Evolutionary conservation across 23 red algal genomes (phyloP).

Genomic region (Porphyridium purpureum): DNA sequence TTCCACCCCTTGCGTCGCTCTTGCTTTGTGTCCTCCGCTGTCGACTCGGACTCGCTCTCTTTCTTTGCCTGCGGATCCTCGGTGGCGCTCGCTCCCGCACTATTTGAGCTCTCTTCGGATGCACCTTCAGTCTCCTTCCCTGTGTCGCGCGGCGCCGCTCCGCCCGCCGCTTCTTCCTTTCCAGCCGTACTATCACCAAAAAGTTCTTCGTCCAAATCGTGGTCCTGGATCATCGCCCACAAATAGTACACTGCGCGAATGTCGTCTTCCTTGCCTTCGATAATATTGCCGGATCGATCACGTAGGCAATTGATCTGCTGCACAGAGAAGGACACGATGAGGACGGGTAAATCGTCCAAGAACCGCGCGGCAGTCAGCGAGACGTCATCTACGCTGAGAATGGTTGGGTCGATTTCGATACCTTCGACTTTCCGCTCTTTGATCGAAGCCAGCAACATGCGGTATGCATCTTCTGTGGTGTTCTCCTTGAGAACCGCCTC

Average conservation of each 20-base stretch:
- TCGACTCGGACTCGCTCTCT: neutral
- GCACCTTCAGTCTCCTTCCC: neutral
- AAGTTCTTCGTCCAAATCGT: constrained; percentile 1
- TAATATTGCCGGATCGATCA: constrained; percentile 29
- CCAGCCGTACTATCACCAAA: neutral
- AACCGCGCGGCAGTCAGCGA: constrained; percentile 64
- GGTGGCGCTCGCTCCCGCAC: constrained; percentile 1
- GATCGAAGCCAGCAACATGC: constrained; percentile 65
- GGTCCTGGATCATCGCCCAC: constrained; percentile 9
- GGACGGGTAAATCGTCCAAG: constrained; percentile 65
- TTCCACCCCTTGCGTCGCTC: constrained; percentile 33
- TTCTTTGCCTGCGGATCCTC: neutral
- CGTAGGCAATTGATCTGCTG: constrained; percentile 96
- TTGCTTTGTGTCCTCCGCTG: neutral
- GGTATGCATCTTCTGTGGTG: constrained; percentile 72
- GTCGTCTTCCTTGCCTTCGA: constrained; percentile 84
- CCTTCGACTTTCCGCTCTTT: constrained; percentile 47
- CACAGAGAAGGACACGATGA: constrained; percentile 89
- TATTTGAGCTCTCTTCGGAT: constrained; percentile 2
- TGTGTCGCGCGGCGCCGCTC: neutral
- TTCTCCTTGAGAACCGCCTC: constrained; percentile 14
- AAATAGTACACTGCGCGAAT: constrained; percentile 40
- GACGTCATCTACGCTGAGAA: constrained; percentile 72
- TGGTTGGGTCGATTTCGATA: constrained; percentile 72
- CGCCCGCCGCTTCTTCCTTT: neutral